A percentile compares a stretch with the other conserved stretches of the same genome.
Conservation (phyloP, 1,284 basidiomycete genomes). For the Cryptococcus sp. region DNA sequence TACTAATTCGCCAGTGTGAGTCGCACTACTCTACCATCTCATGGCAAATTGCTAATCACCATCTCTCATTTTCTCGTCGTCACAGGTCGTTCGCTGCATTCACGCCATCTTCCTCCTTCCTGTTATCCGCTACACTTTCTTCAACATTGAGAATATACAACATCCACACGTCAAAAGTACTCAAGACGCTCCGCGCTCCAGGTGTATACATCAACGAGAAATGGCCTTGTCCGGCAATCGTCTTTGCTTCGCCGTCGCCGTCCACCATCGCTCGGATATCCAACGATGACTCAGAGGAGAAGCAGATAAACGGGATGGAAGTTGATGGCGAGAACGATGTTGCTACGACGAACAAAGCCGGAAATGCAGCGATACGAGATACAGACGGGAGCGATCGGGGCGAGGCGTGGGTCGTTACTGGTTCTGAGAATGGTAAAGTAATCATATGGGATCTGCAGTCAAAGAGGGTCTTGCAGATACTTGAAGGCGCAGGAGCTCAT, state of each 20-base stretch:
- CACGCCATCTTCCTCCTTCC: conserved; percentile 85
- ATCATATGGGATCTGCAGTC: conserved; percentile 91
- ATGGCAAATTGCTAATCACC: background rate
- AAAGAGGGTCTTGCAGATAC: conserved; percentile 68
- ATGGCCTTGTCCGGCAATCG: conserved; percentile 36
- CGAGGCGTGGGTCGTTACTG: conserved; percentile 68
- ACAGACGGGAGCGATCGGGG: background rate
- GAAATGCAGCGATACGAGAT: background rate
- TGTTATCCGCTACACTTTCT: conserved; percentile 87
- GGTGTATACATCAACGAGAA: conserved; percentile 32
- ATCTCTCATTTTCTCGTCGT: background rate
- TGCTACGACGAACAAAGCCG: background rate
- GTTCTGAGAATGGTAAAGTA: conserved; percentile 85
- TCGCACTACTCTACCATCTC: conserved; percentile 11
- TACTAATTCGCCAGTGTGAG: conserved; percentile 86
- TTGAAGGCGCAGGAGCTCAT: conserved; percentile 58
- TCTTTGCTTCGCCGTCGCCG: conserved; percentile 23
- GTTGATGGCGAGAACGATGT: background rate
- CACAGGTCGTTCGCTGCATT: conserved; percentile 59
- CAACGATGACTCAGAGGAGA: background rate
- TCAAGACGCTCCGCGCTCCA: conserved; percentile 70
- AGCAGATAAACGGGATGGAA: background rate
- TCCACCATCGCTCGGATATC: background rate
- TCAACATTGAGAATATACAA: conserved; percentile 93
- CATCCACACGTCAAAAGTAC: conserved; percentile 82